A percentile compares a stretch with the other conserved stretches of the same genome.
These are phyloP conservation scores for Blastocystis sp. DNA, from an alignment of 352 stramenopile species.

Conservation along the genomic window DNA sequence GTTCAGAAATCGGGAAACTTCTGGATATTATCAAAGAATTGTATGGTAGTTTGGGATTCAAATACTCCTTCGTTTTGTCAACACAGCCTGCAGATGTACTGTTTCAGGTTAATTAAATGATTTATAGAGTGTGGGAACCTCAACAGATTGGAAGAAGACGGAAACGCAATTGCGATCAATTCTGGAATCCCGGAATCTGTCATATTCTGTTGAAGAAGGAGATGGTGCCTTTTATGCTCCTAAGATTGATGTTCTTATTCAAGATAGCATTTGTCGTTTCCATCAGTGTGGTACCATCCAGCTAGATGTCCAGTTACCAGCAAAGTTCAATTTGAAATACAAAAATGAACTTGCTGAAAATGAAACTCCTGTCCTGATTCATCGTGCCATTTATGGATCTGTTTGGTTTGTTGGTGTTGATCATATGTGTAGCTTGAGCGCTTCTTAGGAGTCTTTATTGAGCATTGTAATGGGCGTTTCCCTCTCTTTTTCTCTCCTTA, in stretches of 20 bases:
- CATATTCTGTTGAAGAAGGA: constrained; percentile 72
- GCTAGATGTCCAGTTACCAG: constrained; percentile 96
- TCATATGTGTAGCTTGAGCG: constrained; percentile 22
- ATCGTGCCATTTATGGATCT: constrained; percentile 73
- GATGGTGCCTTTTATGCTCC: constrained; percentile 97
- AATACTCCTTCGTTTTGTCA: constrained; percentile 91
- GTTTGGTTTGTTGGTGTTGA: background rate
- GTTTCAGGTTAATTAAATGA: constrained; percentile 76
- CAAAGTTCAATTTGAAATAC: constrained; percentile 93
- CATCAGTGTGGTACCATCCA: constrained; percentile 97
- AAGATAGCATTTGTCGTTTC: constrained; percentile 88
- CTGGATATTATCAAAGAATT: constrained; percentile 84
- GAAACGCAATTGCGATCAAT: constrained; percentile 77
- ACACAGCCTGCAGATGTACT: constrained; percentile 88
- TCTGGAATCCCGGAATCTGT: background rate
- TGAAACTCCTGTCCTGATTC: constrained; percentile 87
- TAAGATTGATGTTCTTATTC: constrained; percentile 88
- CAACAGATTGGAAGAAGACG: constrained; percentile 81
- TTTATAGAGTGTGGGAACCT: constrained; percentile 72
- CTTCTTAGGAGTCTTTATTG: constrained; percentile 63
- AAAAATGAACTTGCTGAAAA: constrained; percentile 71
- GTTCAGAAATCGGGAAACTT: constrained; percentile 73
- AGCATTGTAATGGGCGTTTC: constrained; percentile 63
- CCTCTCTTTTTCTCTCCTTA: constrained; percentile 54
- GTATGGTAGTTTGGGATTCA: constrained; percentile 93